Evolutionary conservation across 164 flowering plant species (phyloP), one percentile per base, ranked within the genome.

Genomic region (Nelumbo lutea): DNA sequence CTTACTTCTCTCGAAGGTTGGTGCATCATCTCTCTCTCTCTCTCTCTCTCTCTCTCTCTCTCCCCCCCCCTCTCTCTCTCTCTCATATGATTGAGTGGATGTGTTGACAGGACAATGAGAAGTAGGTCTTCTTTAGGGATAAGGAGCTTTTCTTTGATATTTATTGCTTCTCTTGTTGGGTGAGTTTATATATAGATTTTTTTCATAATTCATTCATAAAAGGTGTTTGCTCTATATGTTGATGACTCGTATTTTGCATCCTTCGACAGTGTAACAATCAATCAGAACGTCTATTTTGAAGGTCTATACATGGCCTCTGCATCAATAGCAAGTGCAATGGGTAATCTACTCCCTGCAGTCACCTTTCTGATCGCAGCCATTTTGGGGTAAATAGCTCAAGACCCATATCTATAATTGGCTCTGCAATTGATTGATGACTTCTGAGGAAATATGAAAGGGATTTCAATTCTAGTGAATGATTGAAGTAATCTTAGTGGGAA

Each of bases 291-390:
- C 1, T 89, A 80, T 57, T 80, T 78, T 64, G 80, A 83, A 73
- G 93, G 93, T 2, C 65, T 91, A 38, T 84, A 79, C 75, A 69
- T 83, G 40, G 84, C 91, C 39, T 88, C 91, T 38, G 85, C 97
- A 11, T 75, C 93, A 0, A 72, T 76, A 9, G 93, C 86, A 15
- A 83, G 86, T 60, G 90, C 93, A 14, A 82, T 82, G 81, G 69
- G 69, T 13, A 89, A 89, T 72, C 78, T 88, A 4, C 59, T 88
- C 46, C 97, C 96, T 42, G 92, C 89, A 27, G 62, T 90, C 73
- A 90, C 90, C 55, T 85, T 89, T 72, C 15, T 82, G 3, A 65
- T 87, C 62, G 84, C 92, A 6, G 53, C 77, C 15, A 6, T 67
- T 42, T 5, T 79, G 1, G 90, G 91, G 91, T 87, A 86, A 65